These are phyloP conservation scores for Colletotrichum incanum DNA, from an alignment of 2,329 filamentous ascomycete genomes.

Conservation along the genomic window DNA sequence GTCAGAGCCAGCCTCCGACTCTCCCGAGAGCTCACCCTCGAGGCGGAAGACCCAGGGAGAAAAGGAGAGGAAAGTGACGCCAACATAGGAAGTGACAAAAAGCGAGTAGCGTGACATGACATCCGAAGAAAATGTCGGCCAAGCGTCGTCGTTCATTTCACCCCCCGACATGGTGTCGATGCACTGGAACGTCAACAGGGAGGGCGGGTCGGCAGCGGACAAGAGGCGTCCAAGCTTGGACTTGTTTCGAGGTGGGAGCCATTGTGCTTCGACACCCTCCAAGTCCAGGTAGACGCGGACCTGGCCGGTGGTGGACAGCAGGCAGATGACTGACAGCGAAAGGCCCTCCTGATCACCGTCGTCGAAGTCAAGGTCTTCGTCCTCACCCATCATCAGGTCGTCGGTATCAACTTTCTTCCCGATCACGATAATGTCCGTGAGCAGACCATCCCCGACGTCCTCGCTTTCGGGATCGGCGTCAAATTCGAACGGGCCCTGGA, in stretches of 20 bases:
- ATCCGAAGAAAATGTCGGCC: constrained; percentile 76
- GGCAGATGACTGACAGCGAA: constrained; percentile 72
- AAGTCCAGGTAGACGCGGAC: constrained; percentile 74
- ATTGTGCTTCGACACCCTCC: constrained; percentile 76
- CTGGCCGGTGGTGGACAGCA: constrained; percentile 74
- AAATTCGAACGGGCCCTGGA: constrained; percentile 76
- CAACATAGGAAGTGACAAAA: constrained; percentile 73
- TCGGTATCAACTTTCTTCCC: constrained; percentile 74
- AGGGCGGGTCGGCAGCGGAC: constrained; percentile 58
- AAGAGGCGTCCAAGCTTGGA: constrained; percentile 60
- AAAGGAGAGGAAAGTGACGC: constrained; percentile 73
- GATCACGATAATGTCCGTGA: constrained; percentile 75
- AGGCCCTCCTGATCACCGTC: constrained; percentile 72
- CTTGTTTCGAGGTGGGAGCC: constrained; percentile 72
- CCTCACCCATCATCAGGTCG: constrained; percentile 75
- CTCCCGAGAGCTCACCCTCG: constrained; percentile 72
- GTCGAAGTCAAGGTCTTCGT: constrained; percentile 72
- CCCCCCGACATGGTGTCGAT: constrained; percentile 71
- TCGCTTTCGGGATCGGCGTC: constrained; percentile 70
- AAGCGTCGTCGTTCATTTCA: constrained; percentile 70
- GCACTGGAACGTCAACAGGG: constrained; percentile 74
- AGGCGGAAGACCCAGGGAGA: constrained; percentile 76
- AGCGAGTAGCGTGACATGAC: constrained; percentile 75
- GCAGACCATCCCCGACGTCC: constrained; percentile 69
- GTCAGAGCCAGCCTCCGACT: constrained; percentile 71